Base-by-base conservation (phyloP, 2,329 filamentous ascomycete genomes). In the Xylariaceae sp. region DNA sequence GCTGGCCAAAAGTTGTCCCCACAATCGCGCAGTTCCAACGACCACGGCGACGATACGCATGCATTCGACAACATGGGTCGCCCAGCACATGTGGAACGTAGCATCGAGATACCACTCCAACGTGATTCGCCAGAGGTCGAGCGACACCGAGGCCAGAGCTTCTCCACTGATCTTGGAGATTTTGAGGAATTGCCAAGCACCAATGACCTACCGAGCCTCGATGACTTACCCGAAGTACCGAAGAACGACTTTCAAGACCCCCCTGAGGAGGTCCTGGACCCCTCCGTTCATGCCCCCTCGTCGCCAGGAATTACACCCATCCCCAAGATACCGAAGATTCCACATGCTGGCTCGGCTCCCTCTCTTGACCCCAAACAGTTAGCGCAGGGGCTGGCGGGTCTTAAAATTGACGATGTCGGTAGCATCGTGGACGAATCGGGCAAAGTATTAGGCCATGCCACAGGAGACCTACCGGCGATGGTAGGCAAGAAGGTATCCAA, bases 401-500 rank as follows among this genome's bases (percentile, higher is more conserved):
- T 78, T 62, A 74, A 68, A 45, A 74, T 83, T 23, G 79, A 83
- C 60, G 80, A 83, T 67, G 80, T 81, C 52, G 81, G 80, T 56
- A 82, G 82, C 68, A 74, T 83, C 37, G 68, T 83, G 13, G 78
- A 79, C 60, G 76, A 74, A 60, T 73, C 79, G 11, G 80, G 79
- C 6, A 77, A 75, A 42, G 78, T 82, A 2, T 74, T 83, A 2
- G 81, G 80, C 39, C 77, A 79, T 48, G 80, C 77, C 4, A 78
- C 77, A 4, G 81, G 81, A 5, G 81, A 83, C 67, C 72, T 84
- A 23, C 81, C 81, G 3, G 77, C 79, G 51, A 82, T 83, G 77
- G 74, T 83, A 4, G 81, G 81, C 37, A 73, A 76, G 47, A 74
- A 74, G 49, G 77, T 83, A 1, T 71, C 75, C 7, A 69, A 73